Conservation (phyloP, 495 filamentous ascomycete species). For the Acidomyces sp. region DNA sequence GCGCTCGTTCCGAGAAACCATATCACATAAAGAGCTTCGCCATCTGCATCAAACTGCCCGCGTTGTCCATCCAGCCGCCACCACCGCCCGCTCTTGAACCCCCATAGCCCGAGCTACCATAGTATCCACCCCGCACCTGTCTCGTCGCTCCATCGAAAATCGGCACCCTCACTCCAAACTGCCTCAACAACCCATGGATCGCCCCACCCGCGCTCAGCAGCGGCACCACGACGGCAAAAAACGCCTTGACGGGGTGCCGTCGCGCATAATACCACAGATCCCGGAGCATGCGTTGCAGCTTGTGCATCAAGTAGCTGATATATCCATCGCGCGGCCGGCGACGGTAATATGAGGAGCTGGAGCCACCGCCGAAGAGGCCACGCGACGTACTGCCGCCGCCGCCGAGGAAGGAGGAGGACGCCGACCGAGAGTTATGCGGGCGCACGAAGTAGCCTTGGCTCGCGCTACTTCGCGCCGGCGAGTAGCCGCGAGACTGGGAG, state of each 20-base stretch:
- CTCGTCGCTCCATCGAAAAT: neutral
- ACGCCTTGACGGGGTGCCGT: conserved; percentile 66
- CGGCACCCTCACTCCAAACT: conserved; percentile 67
- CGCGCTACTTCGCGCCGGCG: conserved; percentile 10
- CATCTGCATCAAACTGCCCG: conserved; percentile 25
- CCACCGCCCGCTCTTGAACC: conserved; percentile 11
- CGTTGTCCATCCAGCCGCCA: conserved; percentile 20
- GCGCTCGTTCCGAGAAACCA: too few species aligned
- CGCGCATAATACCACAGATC: conserved; percentile 64
- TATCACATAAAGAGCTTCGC: conserved; percentile 28
- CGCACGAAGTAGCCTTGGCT: conserved; percentile 13
- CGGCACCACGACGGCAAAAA: conserved; percentile 74
- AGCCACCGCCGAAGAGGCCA: conserved; percentile 5
- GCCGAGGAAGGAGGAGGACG: conserved; percentile 1
- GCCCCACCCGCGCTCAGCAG: conserved; percentile 63
- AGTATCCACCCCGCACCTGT: conserved; percentile 26
- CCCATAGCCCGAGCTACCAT: conserved; percentile 27
- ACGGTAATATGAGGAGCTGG: conserved; percentile 46
- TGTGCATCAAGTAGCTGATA: conserved; percentile 51
- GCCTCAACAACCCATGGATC: conserved; percentile 53
- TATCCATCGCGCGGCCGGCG: conserved; percentile 64
- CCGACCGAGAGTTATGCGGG: conserved; percentile 6
- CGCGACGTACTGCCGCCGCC: conserved; percentile 3
- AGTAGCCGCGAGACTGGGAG: conserved; percentile 10
- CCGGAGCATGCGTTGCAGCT: conserved; percentile 59